Base-by-base conservation (phyloP, 129 eudicot genomes). In the Calendula officinalis region DNA sequence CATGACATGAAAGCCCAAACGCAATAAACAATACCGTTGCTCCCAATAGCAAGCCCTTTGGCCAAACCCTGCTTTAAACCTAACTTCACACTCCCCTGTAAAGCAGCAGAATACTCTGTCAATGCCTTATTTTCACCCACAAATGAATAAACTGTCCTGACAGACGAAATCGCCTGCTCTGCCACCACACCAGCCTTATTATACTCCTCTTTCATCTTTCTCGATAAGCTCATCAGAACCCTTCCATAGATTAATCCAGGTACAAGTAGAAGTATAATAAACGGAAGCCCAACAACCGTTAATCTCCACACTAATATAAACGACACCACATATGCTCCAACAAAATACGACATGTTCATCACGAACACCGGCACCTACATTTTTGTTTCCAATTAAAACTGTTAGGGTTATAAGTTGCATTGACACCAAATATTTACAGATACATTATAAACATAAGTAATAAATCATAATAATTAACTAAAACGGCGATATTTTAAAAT, bases 101-200 rank as follows among this genome's bases (percentile, higher is more conserved):
- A 62, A 42, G 85, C 96, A 60, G 81, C 57, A 52, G 84, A 80
- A 55, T 80, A 80, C 48, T 71, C 78, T 3, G 49, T 11, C 6
- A 72, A 22, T 5, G 81, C 72, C 48, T 80, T 80, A 3, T 40
- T 72, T 57, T 81, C 85, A 3, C 85, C 85, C 4, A 81, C 85
- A 72, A 81, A 81, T 2, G 85, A 76, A 76, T 81, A 81, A 50
- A 81, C 85, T 1, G 82, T 81, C 52, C 85, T 59, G 15, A 81
- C 74, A 0, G 85, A 76, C 3, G 85, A 81, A 30, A 81, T 72
- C n/a, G 81, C 76, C 64, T 81, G 78, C 47, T 76, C 85, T 33
- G 65, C 85, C 64, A 81, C 72, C 8, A 61, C 47, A 14, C 81
- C 78, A 4, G 81, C 85, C 68, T 76, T 81, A 61, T 66, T 80